Base-by-base conservation (phyloP, 2,329 filamentous ascomycete genomes). In the Aureobasidium sp. region DNA sequence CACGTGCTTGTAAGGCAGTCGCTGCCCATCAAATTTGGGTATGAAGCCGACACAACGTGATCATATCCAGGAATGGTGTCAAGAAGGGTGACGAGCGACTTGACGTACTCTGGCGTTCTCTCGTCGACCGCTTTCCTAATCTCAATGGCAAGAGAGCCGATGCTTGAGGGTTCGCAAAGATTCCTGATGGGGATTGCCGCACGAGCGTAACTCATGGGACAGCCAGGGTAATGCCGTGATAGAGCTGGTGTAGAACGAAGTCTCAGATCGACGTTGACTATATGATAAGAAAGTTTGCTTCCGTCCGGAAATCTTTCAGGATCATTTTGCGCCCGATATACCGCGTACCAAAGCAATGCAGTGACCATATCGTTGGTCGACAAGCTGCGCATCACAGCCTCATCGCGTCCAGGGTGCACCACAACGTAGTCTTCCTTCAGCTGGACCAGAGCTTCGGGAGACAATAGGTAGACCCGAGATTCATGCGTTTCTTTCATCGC, bases 221-320 rank as follows among this genome's bases (percentile, higher is more conserved):
- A 35, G 6, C 44, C 44, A 6, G 32, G 32, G 44, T 37, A 35
- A 10, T 19, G 7, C 32, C n/a, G 14, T 16, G 30, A 16, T n/a
- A 48, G 14, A 27, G 44, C 5, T 25, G 44, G 44, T 6, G 6
- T 16, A 2, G 30, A 35, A 17, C 44, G 44, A 11, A 27, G 32
- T 25, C 44, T 24, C 21, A 48, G 22, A 27, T 48, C 44, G 29
- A 48, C 44, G 19, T 37, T 37, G 30, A 48, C 22, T 21, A 48
- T 48, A 16, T 48, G 21, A 37, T 48, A n/a, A 4, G 44, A 48
- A 2, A 35, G 4, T 19, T 4, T 27, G 2, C n/a, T n/a, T n/a
- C 12, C 44, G 12, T 34, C 29, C 27, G 30, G 19, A 27, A 24
- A 10, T 21, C 3, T 1, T 3, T 35, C 44, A 10, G 6, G 21